A percentile compares a stretch with the other conserved stretches of the same genome.
phyloP scores from a whole-genome alignment of 2,329 filamentous ascomycete genomes.

The Fusarium pininemorale region DNA sequence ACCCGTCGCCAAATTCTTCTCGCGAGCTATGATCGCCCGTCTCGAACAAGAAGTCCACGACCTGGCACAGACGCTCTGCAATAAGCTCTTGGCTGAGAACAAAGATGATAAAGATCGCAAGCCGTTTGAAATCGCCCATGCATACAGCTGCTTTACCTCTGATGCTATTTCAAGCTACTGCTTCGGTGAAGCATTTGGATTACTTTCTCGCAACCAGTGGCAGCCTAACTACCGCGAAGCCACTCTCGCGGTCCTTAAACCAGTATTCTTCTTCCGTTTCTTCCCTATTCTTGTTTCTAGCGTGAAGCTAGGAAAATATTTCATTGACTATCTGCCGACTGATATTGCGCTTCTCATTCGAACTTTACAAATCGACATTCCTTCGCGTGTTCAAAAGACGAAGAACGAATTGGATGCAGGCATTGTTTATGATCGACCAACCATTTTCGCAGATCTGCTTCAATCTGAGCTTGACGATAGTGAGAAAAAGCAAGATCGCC shows the following conservation, averaged over 20 bases:
- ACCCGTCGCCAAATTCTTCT: constrained; percentile 14
- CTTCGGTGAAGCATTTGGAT: constrained; percentile 14
- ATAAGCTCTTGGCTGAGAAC: neutral
- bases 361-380: constrained; percentile 8
- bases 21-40: constrained; percentile 5
- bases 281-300: constrained; percentile 5
- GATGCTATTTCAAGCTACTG: constrained; percentile 15
- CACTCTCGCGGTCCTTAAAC: constrained; percentile 15
- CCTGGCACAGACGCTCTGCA: constrained; percentile 5
- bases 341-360: constrained; percentile 2
- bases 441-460: neutral
- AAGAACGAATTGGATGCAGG: constrained; percentile 1
- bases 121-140: neutral
- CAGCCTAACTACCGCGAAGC: constrained; percentile 13
- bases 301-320: constrained; percentile 7
- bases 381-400: constrained; percentile 1
- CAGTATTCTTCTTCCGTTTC: constrained; percentile 11
- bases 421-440: constrained; percentile 4
- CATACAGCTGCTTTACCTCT: constrained; percentile 12
- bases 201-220: neutral
- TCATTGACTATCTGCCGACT: neutral
- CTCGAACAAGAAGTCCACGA: constrained; percentile 6
- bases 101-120: neutral
- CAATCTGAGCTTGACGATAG: constrained; percentile 4
- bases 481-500: constrained; percentile 5